Conservation (phyloP, 495 filamentous ascomycete genomes). For the Monascus purpureus region DNA sequence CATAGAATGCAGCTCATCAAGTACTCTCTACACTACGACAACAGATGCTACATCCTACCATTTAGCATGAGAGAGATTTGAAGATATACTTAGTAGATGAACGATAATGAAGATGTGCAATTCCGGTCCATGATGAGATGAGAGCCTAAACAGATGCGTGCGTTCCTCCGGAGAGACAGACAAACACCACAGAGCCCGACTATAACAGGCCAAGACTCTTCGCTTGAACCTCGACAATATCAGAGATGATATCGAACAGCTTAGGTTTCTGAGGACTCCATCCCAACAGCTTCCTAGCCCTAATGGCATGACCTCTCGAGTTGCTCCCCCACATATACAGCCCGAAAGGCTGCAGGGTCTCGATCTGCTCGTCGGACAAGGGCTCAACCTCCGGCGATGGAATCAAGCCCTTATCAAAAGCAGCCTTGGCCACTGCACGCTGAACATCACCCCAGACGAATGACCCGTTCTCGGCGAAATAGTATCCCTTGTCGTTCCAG, state of each 20-base stretch:
- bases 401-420: constrained; percentile 50
- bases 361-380: constrained; percentile 18
- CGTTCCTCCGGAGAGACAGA: too few relatives aligned
- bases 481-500: constrained; percentile 64
- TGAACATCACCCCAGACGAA: constrained; percentile 61
- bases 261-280: constrained; percentile 45
- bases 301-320: constrained; percentile 42
- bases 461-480: constrained; percentile 55
- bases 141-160: too few relatives aligned
- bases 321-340: constrained; percentile 47
- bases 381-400: constrained; percentile 36
- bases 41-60: too few relatives aligned
- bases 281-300: constrained; percentile 50
- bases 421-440: constrained; percentile 42
- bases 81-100: too few relatives aligned
- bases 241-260: constrained; percentile 42
- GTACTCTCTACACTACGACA: too few relatives aligned
- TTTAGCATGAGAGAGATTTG: too few relatives aligned
- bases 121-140: too few relatives aligned
- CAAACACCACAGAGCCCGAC: too few relatives aligned
- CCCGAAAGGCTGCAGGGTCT: constrained; percentile 16
- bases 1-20: too few relatives aligned
- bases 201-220: constrained; percentile 44
- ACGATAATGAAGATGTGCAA: too few relatives aligned
- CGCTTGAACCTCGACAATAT: constrained; percentile 39